Evolutionary conservation across 2,329 filamentous ascomycete genomes (phyloP), one percentile per base, ranked within the genome.

Genomic region (Aspergillus fructus): DNA sequence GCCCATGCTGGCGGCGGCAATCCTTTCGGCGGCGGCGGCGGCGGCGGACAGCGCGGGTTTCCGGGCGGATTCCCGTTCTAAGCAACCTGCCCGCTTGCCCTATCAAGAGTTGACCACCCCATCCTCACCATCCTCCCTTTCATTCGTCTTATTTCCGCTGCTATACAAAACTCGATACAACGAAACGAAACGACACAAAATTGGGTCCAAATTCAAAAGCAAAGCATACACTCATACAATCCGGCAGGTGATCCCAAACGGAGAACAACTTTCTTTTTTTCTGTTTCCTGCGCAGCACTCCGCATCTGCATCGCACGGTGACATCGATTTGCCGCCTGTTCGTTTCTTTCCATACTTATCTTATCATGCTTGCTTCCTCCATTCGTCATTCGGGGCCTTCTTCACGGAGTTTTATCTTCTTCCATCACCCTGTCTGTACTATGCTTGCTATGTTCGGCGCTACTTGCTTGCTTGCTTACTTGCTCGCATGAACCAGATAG

Each of bases 51-150:
- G 51, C 78, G 77, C 43, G 80, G 71, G 61, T 82, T 79, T 70
- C 77, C 78, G 3, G 74, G 80, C 49, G 80, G 82, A 58, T 89
- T 87, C 74, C 81, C 81, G 62, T 89, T 88, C 67, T 80, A 80
- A 73, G 62, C 42, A 24, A 15, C n/a, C 40, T 3, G 2, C 21
- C 27, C 17, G 39, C 39, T 23, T 46, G 8, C 5, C 43, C 13
- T n/a, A 12, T n/a, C 43, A 30, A 33, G 13, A 23, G 5, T 30
- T 48, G 17, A 21, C 23, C 19, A 45, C 27, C 13, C 12, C 30
- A 49, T 37, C 46, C n/a, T 49, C 46, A 30, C 13, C 46, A 34
- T 49, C 6, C n/a, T 42, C 27, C 23, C 17, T 39, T 34, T 23
- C 21, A 21, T 21, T 21, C 48, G 21, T 13, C 48, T 40, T 19